Evolutionary conservation across 805 yeast genomes (phyloP), one percentile per base, ranked within the genome.

Genomic region (Cyberlindnera mrakii): DNA sequence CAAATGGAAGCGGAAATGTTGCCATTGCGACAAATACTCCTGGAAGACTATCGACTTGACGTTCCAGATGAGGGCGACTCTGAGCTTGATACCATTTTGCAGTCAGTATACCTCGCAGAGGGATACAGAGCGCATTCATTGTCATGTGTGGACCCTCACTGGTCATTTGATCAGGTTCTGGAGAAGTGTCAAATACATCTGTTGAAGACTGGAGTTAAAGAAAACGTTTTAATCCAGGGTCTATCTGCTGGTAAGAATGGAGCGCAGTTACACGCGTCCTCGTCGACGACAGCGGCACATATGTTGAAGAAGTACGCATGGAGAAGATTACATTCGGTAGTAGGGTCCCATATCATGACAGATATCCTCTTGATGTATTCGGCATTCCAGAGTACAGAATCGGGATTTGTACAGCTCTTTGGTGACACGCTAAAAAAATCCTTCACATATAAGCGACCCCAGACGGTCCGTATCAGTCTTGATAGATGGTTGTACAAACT

Each of bases 271-370:
- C 30, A 30, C 16, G 8, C 29, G 10, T 18, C 34, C 11, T 13
- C 33, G 20, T 30, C 35, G 13, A 8, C 30, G 14, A 17, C 16
- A 13, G 15, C 29, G 9, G 4, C 29, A 5, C 19, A 30, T 19
- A 30, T 57, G 2, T 47, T 82, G 16, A 78, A 77, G 45, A 54
- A 65, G 4, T 50, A 62, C 3, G 47, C 55, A 3, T 80, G 85
- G 78, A 66, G 66, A 27, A 47, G 54, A 3, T 35, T 57, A 3
- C 46, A 46, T 20, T 10, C 18, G 1, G 3, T 34, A 0, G 7
- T 57, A 11, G 61, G 59, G 1, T 35, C 27, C 16, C 7, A 27
- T 3, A 18, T 20, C 7, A 39, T 58, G 41, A 15, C 37, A 16
- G 39, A 44, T 29, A 20, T 58, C 1, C 15, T 55, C 5, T 14